Percentiles rank a stretch among this genome's conserved stretches.
These are phyloP conservation scores for Musa beccarii DNA, from an alignment of 176 grass and related monocot genomes.

Conservation along the genomic window DNA sequence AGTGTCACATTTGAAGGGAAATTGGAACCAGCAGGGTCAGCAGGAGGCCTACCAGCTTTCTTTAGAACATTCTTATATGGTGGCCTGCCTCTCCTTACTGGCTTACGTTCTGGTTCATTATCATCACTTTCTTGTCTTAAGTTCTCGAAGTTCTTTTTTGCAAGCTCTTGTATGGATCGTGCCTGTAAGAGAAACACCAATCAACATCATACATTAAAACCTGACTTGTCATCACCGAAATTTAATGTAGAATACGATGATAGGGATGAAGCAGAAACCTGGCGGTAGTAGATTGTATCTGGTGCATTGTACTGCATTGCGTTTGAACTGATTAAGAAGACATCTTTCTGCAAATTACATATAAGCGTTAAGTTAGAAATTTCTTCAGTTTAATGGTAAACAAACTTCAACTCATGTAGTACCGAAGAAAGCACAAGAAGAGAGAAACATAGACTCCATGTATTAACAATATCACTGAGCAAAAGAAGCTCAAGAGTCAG, in stretches of 20 bases:
- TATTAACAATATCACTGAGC: no score
- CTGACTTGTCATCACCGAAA: background rate
- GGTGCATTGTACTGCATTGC: slow-evolving; percentile 91
- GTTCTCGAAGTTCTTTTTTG: slow-evolving; percentile 93
- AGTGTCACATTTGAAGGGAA: slow-evolving; percentile 31
- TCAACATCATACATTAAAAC: slow-evolving; percentile 12
- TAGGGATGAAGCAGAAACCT: slow-evolving; percentile 33
- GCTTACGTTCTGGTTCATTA: slow-evolving; percentile 54
- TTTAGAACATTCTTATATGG: slow-evolving; percentile 52
- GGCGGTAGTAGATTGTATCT: slow-evolving; percentile 88
- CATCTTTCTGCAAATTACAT: slow-evolving; percentile 66
- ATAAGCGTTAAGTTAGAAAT: background rate
- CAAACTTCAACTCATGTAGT: background rate
- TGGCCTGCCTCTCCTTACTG: slow-evolving; percentile 60
- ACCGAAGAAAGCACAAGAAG: background rate
- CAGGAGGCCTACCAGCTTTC: slow-evolving; percentile 54
- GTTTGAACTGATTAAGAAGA: slow-evolving; percentile 77
- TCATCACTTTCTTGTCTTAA: slow-evolving; percentile 89
- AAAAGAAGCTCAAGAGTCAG: no score
- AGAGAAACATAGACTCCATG: no score
- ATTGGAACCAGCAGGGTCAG: slow-evolving; percentile 39
- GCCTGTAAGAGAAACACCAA: slow-evolving; percentile 39
- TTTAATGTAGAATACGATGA: background rate
- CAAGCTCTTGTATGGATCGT: slow-evolving; percentile 88
- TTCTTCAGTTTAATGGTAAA: background rate